Evolutionary conservation across 768 basidiomycete genomes (phyloP), one percentile per base, ranked within the genome.

Genomic region (Suillus sp.): DNA sequence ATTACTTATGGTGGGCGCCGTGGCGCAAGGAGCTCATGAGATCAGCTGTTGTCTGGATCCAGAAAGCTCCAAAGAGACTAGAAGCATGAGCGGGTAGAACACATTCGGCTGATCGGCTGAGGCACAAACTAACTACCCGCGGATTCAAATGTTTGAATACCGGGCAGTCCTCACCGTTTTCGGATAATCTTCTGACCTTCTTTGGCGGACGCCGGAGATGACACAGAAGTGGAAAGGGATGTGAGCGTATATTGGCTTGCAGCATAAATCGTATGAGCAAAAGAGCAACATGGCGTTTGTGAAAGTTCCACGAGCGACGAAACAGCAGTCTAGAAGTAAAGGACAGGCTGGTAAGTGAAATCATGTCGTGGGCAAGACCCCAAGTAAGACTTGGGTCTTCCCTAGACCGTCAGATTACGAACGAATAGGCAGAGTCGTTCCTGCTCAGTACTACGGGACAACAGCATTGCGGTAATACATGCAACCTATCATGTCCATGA

Each of bases 91-190:
- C 47, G 25, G 47, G 48, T 20, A 50, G 18, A 53, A 53, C 32
- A 53, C 20, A 32, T 20, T 20, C 11, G 51, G 51, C 51, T 53
- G 32, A 53, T 53, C 51, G 32, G 51, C 20, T 34, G 51, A 53
- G 51, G 32, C 34, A 34, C 32, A 7, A 34, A n/a, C 11, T 13
- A 53, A n/a, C 11, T 13, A 53, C 11, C 51, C 51, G 51, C 51
- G 51, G 51, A 20, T 20, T 53, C 51, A 53, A 53, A 53, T 53
- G 5, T 27, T 50, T 53, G 30, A 34, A 53, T 34, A 13, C 51
- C 51, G 51, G 30, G 51, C 10, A 53, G 20, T 20, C 51, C 10
- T 32, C 51, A 2, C 51, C 51, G 9, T 6, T 32, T 53, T n/a
- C 2, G 51, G 51, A n/a, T 18, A 30, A 20, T 51, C 50, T 51